These are phyloP conservation scores for Botrytis medusae DNA, from an alignment of 2,329 filamentous ascomycete genomes.

Conservation along the genomic window DNA sequence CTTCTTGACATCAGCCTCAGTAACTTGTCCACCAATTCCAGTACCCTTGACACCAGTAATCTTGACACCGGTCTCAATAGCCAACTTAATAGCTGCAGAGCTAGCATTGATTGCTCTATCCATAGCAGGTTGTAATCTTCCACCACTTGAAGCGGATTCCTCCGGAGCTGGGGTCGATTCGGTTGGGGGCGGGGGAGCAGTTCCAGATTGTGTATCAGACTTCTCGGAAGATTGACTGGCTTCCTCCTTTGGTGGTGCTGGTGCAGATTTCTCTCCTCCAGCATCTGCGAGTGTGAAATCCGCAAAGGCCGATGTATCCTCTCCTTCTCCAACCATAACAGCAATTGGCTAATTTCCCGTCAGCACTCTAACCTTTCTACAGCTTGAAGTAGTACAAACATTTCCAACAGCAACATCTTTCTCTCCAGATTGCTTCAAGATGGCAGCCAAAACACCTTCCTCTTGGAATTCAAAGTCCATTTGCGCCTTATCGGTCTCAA, in stretches of 20 bases:
- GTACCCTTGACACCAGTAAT: conserved; percentile 81
- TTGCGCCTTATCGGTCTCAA: conserved; percentile 99
- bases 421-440: conserved; percentile 86
- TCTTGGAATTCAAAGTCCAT: conserved; percentile 99
- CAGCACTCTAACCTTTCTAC: conserved; percentile 28
- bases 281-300: conserved; percentile 87
- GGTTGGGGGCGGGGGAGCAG: conserved; percentile 56
- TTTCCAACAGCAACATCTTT: conserved; percentile 94
- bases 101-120: conserved; percentile 76
- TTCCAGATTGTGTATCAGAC: conserved; percentile 54
- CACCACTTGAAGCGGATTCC: conserved; percentile 71
- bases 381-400: conserved; percentile 60
- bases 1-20: conserved; percentile 91
- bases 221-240: conserved; percentile 62
- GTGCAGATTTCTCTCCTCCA: conserved; percentile 72
- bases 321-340: conserved; percentile 87
- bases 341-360: conserved; percentile 77
- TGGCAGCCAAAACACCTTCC: conserved; percentile 91
- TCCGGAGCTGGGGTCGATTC: conserved; percentile 67
- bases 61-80: conserved; percentile 79
- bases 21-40: conserved; percentile 82
- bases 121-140: conserved; percentile 78
- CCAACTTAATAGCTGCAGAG: conserved; percentile 75
- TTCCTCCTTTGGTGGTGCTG: conserved; percentile 65
- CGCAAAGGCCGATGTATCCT: conserved; percentile 84